phyloP scores from a whole-genome alignment of 768 basidiomycete species.

The Tylopilus felleus region DNA sequence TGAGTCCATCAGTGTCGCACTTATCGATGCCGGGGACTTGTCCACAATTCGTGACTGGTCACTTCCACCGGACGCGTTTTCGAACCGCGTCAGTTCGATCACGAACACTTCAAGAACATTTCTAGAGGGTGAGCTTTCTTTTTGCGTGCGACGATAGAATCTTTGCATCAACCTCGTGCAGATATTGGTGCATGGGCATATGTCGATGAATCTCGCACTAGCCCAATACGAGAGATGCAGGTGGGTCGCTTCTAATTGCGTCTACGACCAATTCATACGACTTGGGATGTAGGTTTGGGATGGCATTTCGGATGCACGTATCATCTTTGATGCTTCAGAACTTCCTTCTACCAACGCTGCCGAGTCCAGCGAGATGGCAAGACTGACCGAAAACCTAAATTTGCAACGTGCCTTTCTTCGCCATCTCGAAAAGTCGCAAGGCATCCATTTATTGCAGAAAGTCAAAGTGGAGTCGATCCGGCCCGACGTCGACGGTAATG shows the following conservation, averaged over 20 bases:
- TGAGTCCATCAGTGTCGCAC: conserved; percentile 57
- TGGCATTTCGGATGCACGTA: conserved; percentile 76
- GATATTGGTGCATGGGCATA: conserved; percentile 84
- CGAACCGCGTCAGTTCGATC: conserved; percentile 84
- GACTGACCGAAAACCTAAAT: conserved; percentile 89
- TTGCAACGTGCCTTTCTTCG: conserved; percentile 81
- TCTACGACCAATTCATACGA: neutral
- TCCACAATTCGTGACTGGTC: conserved; percentile 67
- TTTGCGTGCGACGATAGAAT: neutral
- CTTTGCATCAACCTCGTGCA: conserved; percentile 28
- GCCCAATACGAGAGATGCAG: conserved; percentile 82
- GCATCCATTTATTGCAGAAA: conserved; percentile 66
- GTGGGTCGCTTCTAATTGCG: conserved; percentile 35
- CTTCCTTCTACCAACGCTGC: conserved; percentile 27
- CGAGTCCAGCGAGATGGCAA: conserved; percentile 59
- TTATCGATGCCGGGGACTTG: conserved; percentile 83
- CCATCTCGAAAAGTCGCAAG: conserved; percentile 49
- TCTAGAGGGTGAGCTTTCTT: conserved; percentile 49
- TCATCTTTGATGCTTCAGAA: conserved; percentile 63
- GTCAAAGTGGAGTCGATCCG: conserved; percentile 72
- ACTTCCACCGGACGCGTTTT: conserved; percentile 51
- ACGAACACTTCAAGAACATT: conserved; percentile 71
- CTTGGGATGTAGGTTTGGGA: conserved; percentile 74
- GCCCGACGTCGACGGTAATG: conserved; percentile 42
- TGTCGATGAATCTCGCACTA: conserved; percentile 65